A percentile compares a stretch with the other conserved stretches of the same genome.
These are phyloP conservation scores for Coemansia sp. DNA, from an alignment of 192 early-diverging fungal species.

Conservation along the genomic window DNA sequence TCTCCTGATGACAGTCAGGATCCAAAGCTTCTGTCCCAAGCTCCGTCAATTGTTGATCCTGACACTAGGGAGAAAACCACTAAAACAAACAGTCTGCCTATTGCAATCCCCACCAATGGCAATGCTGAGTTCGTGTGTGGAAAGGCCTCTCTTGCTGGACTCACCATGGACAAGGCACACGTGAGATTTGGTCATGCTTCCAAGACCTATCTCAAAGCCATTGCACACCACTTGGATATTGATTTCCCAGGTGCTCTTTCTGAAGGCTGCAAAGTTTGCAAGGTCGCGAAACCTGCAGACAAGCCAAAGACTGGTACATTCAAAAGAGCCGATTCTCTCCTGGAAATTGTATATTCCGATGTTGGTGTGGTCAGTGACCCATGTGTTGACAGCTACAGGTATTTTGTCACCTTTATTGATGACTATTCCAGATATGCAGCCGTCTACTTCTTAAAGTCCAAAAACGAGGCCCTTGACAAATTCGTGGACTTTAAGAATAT, in stretches of 20 bases:
- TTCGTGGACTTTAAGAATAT: neutral
- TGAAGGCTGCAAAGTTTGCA: constrained; percentile 9
- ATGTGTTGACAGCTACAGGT: constrained; percentile 4
- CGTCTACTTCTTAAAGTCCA: constrained; percentile 1
- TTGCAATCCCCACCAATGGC: too few relatives aligned
- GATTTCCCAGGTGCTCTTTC: constrained; percentile 4
- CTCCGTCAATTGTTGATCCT: too few relatives aligned
- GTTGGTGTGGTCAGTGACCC: constrained; percentile 15
- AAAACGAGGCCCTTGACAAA: neutral
- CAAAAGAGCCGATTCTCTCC: constrained; percentile 4
- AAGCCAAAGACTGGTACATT: constrained; percentile 9
- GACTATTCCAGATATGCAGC: neutral
- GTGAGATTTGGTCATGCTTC: constrained; percentile 16
- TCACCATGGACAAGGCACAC: constrained; percentile 4
- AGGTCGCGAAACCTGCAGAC: constrained; percentile 9
- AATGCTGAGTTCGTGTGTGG: too few relatives aligned
- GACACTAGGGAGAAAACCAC: too few relatives aligned
- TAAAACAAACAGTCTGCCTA: too few relatives aligned
- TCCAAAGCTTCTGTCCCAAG: too few relatives aligned
- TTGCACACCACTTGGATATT: neutral
- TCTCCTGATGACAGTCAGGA: too few relatives aligned
- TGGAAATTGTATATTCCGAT: constrained; percentile 14
- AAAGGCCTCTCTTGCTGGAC: too few relatives aligned
- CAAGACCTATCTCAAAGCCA: constrained; percentile 1
- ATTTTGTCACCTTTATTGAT: constrained; percentile 11